Evolutionary conservation across 805 yeast species (phyloP), one percentile per base, ranked within the genome.

Genomic region (Cyberlindnera saturnus): DNA sequence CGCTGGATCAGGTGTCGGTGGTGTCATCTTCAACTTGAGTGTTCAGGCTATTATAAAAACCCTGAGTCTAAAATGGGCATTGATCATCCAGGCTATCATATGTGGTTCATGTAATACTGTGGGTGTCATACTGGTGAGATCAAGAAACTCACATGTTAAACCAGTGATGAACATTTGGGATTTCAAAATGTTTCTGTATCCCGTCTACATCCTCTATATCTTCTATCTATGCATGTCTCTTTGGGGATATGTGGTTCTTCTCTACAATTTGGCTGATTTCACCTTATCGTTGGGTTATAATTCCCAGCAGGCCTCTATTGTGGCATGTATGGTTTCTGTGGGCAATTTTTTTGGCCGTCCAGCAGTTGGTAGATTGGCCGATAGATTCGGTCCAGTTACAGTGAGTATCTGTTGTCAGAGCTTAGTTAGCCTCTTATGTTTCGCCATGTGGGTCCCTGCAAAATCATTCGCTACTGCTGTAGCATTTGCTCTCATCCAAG

Each of bases 321-420:
- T 77, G 4, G 61, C 81, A 1, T 79, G 84, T 15, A 74, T 79
- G 81, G 66, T 77, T 9, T 74, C 79, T 37, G 71, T 77, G 9
- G 86, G 86, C 1, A 71, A 73, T 4, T 60, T 73, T 10, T 45
- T 70, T 34, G 82, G 82, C 3, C 65, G 87, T 51, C 86, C 88
- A 2, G 6, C 58, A 0, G 67, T 74, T 14, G 87, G 88, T 2
- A 53, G 59, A 17, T 19, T 77, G 3, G 64, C 77, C 3, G 86
- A 81, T 53, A 53, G 31, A 14, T 62, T 59, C 44, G 88, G 87
- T 0, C 65, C 81, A 0, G 61, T 76, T 16, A 74, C 80, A 3
- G 65, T 74, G 14, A 66, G 68, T 6, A 57, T 67, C 18, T 30
- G 62, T 8, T 65, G 63, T 1, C 69, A 73, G 42, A 48, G 62